Evolutionary conservation across 306 rosid species (phyloP).

Genomic region (Prunus armeniaca): DNA sequence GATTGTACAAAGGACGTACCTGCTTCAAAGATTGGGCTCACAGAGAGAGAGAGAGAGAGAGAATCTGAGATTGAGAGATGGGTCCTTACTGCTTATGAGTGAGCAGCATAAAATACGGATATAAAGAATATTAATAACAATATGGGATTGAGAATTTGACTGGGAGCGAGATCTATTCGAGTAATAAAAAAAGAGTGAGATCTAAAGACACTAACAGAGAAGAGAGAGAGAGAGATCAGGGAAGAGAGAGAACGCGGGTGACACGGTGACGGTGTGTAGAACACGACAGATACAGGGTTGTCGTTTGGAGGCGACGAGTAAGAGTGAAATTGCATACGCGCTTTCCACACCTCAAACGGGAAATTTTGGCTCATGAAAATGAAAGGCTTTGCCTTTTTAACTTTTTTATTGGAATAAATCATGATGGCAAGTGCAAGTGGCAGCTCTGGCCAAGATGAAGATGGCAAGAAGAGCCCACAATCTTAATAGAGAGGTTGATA

Average conservation of each 20-base stretch:
- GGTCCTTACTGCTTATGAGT: neutral
- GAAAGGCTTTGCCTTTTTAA: neutral
- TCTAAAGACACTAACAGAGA: neutral
- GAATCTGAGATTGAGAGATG: neutral
- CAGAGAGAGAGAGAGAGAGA: neutral
- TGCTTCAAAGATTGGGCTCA: neutral
- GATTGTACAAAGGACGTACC: conserved; percentile 12
- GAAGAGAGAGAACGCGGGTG: neutral
- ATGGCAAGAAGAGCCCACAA: neutral
- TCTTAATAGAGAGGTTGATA: neutral
- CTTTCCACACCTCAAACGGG: neutral
- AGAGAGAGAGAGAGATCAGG: neutral
- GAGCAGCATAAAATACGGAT: neutral
- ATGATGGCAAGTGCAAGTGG: neutral
- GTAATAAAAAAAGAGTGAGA: neutral
- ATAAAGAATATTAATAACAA: neutral
- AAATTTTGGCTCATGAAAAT: neutral
- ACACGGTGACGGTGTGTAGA: neutral
- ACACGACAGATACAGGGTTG: conserved; percentile 1
- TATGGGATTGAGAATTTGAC: neutral
- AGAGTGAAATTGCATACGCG: neutral
- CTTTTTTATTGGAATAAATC: neutral
- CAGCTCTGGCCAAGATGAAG: neutral
- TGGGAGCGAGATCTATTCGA: neutral
- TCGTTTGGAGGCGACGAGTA: neutral